phyloP scores from a whole-genome alignment of 1,284 basidiomycete species.

The Fomitiporia mediterranea region DNA sequence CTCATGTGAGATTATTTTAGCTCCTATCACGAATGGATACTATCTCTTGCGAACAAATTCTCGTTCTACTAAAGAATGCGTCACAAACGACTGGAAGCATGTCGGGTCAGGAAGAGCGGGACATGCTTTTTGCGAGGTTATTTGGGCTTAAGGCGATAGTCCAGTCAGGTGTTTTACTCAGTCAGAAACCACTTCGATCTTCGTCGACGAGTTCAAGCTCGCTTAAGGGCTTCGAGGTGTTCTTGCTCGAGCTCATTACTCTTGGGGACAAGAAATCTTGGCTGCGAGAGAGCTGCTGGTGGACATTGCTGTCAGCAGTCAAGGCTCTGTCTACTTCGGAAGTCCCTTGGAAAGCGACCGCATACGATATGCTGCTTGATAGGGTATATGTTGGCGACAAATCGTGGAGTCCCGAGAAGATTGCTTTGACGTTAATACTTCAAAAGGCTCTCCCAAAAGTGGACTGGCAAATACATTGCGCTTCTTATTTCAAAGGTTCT shows the following conservation, averaged over 20 bases:
- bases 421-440: conserved; percentile 75
- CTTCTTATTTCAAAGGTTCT: conserved; percentile 73
- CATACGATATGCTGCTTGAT: conserved; percentile 48
- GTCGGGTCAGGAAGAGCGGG: conserved; percentile 89
- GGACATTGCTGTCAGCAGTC: conserved; percentile 67
- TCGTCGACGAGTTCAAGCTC: conserved; percentile 52
- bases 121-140: conserved; percentile 86
- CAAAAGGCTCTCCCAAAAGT: conserved; percentile 55
- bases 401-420: conserved; percentile 82
- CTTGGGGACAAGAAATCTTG: conserved; percentile 86
- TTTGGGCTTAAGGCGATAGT: conserved; percentile 85
- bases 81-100: conserved; percentile 68
- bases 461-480: conserved; percentile 67
- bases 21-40: conserved; percentile 78
- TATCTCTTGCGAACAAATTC: conserved; percentile 71
- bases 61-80: conserved; percentile 67
- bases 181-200: conserved; percentile 46
- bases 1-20: conserved; percentile 45
- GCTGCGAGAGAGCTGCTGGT: conserved; percentile 91
- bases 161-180: conserved; percentile 75
- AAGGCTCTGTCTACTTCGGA: conserved; percentile 54
- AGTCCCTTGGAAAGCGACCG: conserved; percentile 71
- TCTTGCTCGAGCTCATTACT: conserved; percentile 60
- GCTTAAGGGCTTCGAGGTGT: conserved; percentile 56
- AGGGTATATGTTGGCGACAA: conserved; percentile 50